A percentile compares a stretch with the other conserved stretches of the same genome.
Evolutionary conservation across 495 filamentous ascomycete species (phyloP).

Genomic region (Penicilliopsis zonata): DNA sequence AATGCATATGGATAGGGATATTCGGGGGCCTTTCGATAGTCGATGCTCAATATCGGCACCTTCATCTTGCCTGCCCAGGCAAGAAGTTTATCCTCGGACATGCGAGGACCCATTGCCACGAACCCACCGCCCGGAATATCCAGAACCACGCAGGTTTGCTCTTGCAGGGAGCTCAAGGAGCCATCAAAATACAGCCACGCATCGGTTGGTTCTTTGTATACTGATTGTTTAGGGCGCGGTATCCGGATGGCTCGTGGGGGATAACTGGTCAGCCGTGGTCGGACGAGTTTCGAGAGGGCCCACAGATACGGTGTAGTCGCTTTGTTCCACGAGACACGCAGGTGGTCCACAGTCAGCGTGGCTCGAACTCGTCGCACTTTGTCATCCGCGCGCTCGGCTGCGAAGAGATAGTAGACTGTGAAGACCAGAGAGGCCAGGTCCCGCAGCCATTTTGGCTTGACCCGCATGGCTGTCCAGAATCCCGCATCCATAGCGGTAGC

Average conservation of each 20-base stretch:
- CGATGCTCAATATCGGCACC: conserved; percentile 75
- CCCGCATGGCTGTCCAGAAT: conserved; percentile 96
- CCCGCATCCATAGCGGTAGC: conserved; percentile 90
- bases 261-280: conserved; percentile 70
- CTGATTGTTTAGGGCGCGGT: conserved; percentile 60
- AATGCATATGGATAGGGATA: conserved; percentile 90
- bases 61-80: conserved; percentile 79
- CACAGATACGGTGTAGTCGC: conserved; percentile 71
- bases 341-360: conserved; percentile 77
- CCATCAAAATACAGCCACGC: conserved; percentile 96
- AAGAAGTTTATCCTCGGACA: conserved; percentile 84
- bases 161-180: conserved; percentile 58
- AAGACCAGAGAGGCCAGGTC: conserved; percentile 77
- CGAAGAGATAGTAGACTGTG: conserved; percentile 77
- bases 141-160: conserved; percentile 70
- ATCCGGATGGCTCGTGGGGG: conserved; percentile 73
- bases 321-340: conserved; percentile 94
- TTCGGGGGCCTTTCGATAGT: conserved; percentile 92
- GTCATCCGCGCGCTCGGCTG: conserved; percentile 89
- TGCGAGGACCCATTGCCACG: conserved; percentile 86
- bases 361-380: conserved; percentile 89
- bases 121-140: conserved; percentile 94
- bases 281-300: conserved; percentile 53
- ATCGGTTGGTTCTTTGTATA: conserved; percentile 69
- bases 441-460: conserved; percentile 67